These are phyloP conservation scores for Coemansia sp. DNA, from an alignment of 192 early-diverging fungal genomes.

Conservation along the genomic window DNA sequence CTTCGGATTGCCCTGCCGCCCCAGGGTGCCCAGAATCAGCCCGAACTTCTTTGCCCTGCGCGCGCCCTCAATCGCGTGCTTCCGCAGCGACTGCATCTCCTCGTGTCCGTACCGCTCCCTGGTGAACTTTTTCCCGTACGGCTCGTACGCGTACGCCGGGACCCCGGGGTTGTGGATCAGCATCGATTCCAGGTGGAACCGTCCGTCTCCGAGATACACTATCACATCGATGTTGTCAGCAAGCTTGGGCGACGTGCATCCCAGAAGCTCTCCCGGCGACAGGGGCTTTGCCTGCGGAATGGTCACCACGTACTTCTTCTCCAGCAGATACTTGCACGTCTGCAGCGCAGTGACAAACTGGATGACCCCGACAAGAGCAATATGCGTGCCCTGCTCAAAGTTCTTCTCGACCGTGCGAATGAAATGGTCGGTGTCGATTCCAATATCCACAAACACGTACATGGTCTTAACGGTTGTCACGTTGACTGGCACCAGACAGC, in stretches of 20 bases:
- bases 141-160: slow-evolving; percentile 92
- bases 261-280: slow-evolving; percentile 92
- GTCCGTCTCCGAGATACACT: slow-evolving; percentile 89
- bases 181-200: slow-evolving; percentile 97
- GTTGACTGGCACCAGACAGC: slow-evolving; percentile 95
- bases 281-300: slow-evolving; percentile 94
- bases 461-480: slow-evolving; percentile 92
- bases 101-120: slow-evolving; percentile 90
- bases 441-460: slow-evolving; percentile 99
- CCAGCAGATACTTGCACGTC: slow-evolving; percentile 50
- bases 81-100: slow-evolving; percentile 86
- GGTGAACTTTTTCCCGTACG: slow-evolving; percentile 89
- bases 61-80: slow-evolving; percentile 77
- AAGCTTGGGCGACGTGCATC: slow-evolving; percentile 91
- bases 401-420: slow-evolving; percentile 84
- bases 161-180: slow-evolving; percentile 97
- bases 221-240: slow-evolving; percentile 67
- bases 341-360: slow-evolving; percentile 94
- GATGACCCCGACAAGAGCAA: slow-evolving; percentile 89
- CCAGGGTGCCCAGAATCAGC: slow-evolving; percentile 92
- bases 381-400: slow-evolving; percentile 71
- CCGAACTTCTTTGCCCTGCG: slow-evolving; percentile 79
- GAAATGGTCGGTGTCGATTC: slow-evolving; percentile 91
- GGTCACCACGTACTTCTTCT: slow-evolving; percentile 62
- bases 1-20: slow-evolving; percentile 92